Percentiles rank a stretch among this genome's conserved stretches.
Evolutionary conservation across 139 green algal species (phyloP).

Genomic region (Picochlorum sp.): DNA sequence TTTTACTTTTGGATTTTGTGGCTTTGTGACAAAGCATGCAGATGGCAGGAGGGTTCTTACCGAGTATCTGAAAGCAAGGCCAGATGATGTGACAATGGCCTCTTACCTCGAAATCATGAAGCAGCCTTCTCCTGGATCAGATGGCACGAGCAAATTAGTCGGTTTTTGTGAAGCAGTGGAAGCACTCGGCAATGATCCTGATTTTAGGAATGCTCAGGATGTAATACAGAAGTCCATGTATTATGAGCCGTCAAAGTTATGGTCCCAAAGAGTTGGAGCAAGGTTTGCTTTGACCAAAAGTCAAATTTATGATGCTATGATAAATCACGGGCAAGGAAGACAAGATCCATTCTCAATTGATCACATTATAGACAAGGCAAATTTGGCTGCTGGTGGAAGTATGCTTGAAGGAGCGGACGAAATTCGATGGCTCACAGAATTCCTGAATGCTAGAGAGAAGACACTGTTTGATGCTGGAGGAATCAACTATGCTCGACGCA

Average conservation of each 20-base stretch:
- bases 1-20: constrained; percentile 15
- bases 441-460: constrained; percentile 5
- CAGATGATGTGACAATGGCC: not conserved
- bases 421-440: constrained; percentile 9
- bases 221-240: constrained; percentile 1
- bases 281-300: constrained; percentile 10
- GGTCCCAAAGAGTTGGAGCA: not conserved
- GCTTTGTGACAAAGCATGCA: not conserved
- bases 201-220: constrained; percentile 3
- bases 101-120: not conserved
- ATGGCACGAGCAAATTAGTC: not conserved
- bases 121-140: not conserved
- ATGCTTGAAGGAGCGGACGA: constrained; percentile 13
- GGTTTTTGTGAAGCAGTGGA: constrained; percentile 5
- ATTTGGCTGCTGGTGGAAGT: constrained; percentile 1
- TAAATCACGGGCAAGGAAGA: constrained; percentile 19
- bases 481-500: not conserved
- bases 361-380: constrained; percentile 8
- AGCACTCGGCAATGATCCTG: not conserved
- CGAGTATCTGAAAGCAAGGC: not conserved
- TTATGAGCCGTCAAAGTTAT: constrained; percentile 2
- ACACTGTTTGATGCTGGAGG: constrained; percentile 4
- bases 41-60: not conserved
- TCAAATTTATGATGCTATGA: constrained; percentile 23
- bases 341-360: constrained; percentile 10